These are phyloP conservation scores for Apiospora malaysiana DNA, from an alignment of 2,329 filamentous ascomycete species.

Conservation along the genomic window DNA sequence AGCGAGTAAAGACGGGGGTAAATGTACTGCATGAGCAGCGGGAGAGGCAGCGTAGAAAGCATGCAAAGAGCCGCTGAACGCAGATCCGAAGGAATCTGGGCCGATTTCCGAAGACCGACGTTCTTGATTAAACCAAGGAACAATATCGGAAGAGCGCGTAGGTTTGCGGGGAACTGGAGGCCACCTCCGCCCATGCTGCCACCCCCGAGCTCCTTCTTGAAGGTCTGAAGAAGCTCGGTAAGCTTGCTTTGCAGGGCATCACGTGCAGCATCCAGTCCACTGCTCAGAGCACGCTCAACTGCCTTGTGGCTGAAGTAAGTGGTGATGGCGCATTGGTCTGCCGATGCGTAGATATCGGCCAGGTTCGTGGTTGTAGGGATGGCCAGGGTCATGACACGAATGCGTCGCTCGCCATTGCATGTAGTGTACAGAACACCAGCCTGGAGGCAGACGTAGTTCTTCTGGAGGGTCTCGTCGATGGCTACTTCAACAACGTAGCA, in stretches of 20 bases:
- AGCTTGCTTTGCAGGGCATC: conserved; percentile 92
- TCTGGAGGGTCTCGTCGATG: conserved; percentile 92
- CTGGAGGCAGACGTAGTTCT: conserved; percentile 91
- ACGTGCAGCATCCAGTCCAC: conserved; percentile 85
- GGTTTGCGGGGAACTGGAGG: conserved; percentile 91
- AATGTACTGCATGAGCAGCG: conserved; percentile 91
- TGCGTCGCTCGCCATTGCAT: conserved; percentile 94
- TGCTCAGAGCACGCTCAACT: conserved; percentile 85
- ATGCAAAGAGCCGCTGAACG: conserved; percentile 90
- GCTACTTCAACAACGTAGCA: conserved; percentile 98
- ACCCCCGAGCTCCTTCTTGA: conserved; percentile 94
- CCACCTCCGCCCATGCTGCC: conserved; percentile 92
- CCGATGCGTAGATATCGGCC: conserved; percentile 91
- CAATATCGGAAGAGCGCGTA: conserved; percentile 84
- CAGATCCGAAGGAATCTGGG: conserved; percentile 92
- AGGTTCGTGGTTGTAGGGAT: conserved; percentile 91
- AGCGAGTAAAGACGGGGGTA: conserved; percentile 84
- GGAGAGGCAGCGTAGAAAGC: conserved; percentile 90
- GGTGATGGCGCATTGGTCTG: conserved; percentile 91
- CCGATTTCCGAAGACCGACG: conserved; percentile 88
- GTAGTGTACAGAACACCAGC: conserved; percentile 96
- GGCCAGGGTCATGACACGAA: conserved; percentile 90
- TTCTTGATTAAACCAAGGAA: conserved; percentile 97
- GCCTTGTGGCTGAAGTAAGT: conserved; percentile 98
- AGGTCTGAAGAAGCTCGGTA: conserved; percentile 90